Evolutionary conservation across 805 yeast genomes (phyloP), one percentile per base, ranked within the genome.

Genomic region (Barnettozyma californica): DNA sequence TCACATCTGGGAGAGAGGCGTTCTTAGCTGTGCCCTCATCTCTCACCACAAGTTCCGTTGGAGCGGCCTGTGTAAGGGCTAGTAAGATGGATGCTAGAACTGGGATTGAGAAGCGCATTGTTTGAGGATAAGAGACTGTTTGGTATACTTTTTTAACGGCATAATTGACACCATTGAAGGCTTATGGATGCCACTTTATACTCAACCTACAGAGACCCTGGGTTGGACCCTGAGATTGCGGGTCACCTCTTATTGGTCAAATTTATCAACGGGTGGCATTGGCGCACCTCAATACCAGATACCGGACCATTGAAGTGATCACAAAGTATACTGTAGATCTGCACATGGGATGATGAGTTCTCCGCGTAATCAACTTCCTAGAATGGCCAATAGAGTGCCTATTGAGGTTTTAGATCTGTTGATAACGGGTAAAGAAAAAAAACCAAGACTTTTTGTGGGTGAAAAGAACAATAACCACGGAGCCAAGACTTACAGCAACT

Each of bases 1-100:
- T 78, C 48, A 78, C 63, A 9, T 56, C 56, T 14, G 62, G 60
- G 6, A 56, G 45, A 31, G 60, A 45, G 1, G 55, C 18, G 45
- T 52, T 49, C 23, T 36, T 52, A 16, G 42, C 25, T 6, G 41
- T 25, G 19, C 41, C 19, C 18, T 39, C 44, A 8, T 48, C 51
- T 41, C 51, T 48, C 13, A n/a, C 41, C 19, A 43, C 41, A 2
- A 48, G 10, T 14, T 31, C 26, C 4, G 44, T 16, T 11, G 49
- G 42, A 19, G 42, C 42, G 7, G 42, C 42, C 14, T 39, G 42
- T 10, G 42, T 14, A 5, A 39, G 31, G 11, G 42, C 31, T 3
- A 39, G 42, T 6, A 39, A 23, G 21, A 39, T 39, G 4, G 42
- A 39, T n/a, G 31, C 42, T 39, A 39, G 31, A 9, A 39, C 11